Evolutionary conservation across 2,329 filamentous ascomycete genomes (phyloP).

Genomic region (Chrysosporium keratinophilum): DNA sequence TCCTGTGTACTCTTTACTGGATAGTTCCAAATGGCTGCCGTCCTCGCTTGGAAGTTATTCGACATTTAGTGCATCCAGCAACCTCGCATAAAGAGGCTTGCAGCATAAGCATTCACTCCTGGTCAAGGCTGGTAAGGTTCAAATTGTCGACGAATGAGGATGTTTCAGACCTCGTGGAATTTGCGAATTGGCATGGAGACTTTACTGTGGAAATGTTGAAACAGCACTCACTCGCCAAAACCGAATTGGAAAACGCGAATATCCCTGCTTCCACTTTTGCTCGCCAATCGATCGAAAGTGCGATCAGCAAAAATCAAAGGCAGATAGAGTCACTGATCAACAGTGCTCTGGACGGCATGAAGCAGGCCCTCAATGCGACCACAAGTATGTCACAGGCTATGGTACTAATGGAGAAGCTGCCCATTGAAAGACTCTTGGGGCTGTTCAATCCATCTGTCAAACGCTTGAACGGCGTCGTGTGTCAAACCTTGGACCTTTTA

Average conservation of each 20-base stretch:
- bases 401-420: slow-evolving; percentile 35
- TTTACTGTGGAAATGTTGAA: slow-evolving; percentile 44
- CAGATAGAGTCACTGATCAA: slow-evolving; percentile 47
- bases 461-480: slow-evolving; percentile 38
- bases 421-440: slow-evolving; percentile 39
- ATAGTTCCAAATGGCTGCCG: slow-evolving; percentile 44
- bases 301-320: slow-evolving; percentile 47
- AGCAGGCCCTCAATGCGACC: slow-evolving; percentile 38
- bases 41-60: slow-evolving; percentile 44
- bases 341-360: slow-evolving; percentile 44
- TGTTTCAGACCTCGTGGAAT: slow-evolving; percentile 35
- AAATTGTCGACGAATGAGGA: slow-evolving; percentile 46
- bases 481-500: slow-evolving; percentile 42
- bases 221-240: slow-evolving; percentile 47
- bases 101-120: slow-evolving; percentile 48
- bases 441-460: slow-evolving; percentile 43
- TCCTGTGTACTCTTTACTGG: slow-evolving; percentile 51
- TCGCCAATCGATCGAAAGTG: slow-evolving; percentile 40
- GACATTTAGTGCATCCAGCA: slow-evolving; percentile 46
- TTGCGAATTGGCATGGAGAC: slow-evolving; percentile 46
- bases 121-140: slow-evolving; percentile 48
- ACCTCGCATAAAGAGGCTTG: slow-evolving; percentile 51
- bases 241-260: slow-evolving; percentile 47
- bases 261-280: slow-evolving; percentile 34
- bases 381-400: slow-evolving; percentile 34